Evolutionary conservation across 1,139 yeast genomes (phyloP).

Genomic region (Petasospora fabianii): DNA sequence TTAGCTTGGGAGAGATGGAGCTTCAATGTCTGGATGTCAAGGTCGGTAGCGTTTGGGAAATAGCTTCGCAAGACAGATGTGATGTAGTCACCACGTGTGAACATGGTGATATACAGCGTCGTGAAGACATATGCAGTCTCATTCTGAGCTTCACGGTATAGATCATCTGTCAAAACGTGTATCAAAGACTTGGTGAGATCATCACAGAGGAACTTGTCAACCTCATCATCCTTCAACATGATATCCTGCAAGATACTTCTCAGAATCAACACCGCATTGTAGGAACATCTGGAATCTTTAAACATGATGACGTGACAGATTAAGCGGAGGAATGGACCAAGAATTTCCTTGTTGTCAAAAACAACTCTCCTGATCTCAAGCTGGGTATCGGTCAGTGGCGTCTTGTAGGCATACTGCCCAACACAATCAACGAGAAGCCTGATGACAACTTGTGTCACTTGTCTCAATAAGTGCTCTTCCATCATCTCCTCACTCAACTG

Average conservation of each 20-base stretch:
- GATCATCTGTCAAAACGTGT: constrained; percentile 69
- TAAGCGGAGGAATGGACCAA: constrained; percentile 76
- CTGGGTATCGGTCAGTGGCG: constrained; percentile 48
- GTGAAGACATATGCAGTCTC: constrained; percentile 91
- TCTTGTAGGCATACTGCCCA: constrained; percentile 53
- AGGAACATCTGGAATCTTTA: constrained; percentile 89
- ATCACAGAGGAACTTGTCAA: constrained; percentile 64
- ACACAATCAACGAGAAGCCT: constrained; percentile 83
- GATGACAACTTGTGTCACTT: constrained; percentile 90
- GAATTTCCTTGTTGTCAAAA: constrained; percentile 57
- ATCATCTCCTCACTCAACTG: constrained; percentile 95
- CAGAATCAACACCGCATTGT: constrained; percentile 79
- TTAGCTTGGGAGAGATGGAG: constrained; percentile 56
- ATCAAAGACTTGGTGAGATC: constrained; percentile 44
- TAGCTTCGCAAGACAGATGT: constrained; percentile 34
- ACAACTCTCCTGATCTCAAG: constrained; percentile 62
- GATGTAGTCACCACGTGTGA: constrained; percentile 50
- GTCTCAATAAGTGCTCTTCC: constrained; percentile 93
- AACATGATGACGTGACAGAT: constrained; percentile 75
- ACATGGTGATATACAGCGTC: constrained; percentile 67
- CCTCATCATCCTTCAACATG: constrained; percentile 65
- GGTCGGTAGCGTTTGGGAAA: constrained; percentile 36
- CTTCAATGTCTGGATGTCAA: constrained; percentile 50
- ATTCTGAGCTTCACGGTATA: constrained; percentile 80
- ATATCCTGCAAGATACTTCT: constrained; percentile 64